Percentiles rank a stretch among this genome's conserved stretches.
Evolutionary conservation across 768 basidiomycete genomes (phyloP).

Genomic region (Mycena rosella): DNA sequence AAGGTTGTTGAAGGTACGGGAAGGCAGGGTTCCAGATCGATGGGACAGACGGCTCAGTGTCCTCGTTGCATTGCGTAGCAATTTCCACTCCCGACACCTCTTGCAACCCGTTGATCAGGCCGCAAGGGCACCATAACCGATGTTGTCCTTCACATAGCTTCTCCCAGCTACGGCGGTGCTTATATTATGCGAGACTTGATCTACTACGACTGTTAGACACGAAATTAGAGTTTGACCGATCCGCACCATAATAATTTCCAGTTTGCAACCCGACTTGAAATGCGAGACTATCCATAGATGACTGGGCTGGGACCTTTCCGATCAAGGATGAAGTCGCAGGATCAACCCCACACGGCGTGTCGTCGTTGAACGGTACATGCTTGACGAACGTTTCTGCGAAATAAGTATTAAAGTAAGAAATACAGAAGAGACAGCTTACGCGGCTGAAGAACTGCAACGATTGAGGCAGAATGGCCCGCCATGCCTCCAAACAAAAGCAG

Average conservation of each 20-base stretch:
- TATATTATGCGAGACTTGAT: slow-evolving; percentile 10
- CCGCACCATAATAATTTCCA: slow-evolving; percentile 5
- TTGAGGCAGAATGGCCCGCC: slow-evolving; percentile 25
- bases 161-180: slow-evolving; percentile 12
- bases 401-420: background rate
- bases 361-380: background rate
- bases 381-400: slow-evolving; percentile 5
- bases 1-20: background rate
- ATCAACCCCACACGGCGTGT: slow-evolving; percentile 3
- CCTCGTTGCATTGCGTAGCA: slow-evolving; percentile 5
- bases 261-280: slow-evolving; percentile 13
- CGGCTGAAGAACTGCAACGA: slow-evolving; percentile 23
- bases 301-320: background rate
- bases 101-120: slow-evolving; percentile 10
- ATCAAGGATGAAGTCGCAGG: background rate
- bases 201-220: slow-evolving; percentile 9
- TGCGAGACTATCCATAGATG: slow-evolving; percentile 2
- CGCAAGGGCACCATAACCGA: slow-evolving; percentile 19
- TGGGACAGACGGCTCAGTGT: background rate
- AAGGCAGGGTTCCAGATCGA: background rate
- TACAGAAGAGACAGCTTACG: slow-evolving; percentile 1
- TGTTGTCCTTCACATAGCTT: slow-evolving; percentile 23
- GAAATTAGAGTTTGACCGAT: background rate
- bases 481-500: slow-evolving; percentile 11
- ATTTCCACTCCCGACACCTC: slow-evolving; percentile 21